Evolutionary conservation across 192 early-diverging fungal genomes (phyloP).

Genomic region (Dispira simplex): DNA sequence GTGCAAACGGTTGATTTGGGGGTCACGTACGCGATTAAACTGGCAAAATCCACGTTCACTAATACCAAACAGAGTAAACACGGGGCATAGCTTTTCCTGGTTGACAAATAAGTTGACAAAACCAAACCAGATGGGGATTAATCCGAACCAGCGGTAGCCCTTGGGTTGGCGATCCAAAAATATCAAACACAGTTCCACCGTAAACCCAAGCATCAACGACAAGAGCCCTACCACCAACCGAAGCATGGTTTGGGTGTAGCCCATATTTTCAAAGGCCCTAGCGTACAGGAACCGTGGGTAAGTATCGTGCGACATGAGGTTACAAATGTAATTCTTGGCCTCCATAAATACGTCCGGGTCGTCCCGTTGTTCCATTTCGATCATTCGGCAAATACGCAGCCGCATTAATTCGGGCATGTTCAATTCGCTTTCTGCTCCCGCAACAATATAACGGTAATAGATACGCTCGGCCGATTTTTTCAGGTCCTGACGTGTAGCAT

Average conservation of each 20-base stretch:
- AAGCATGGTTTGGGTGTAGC: constrained; percentile 24
- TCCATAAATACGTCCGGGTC: constrained; percentile 35
- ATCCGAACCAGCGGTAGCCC: constrained; percentile 33
- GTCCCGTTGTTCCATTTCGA: constrained; percentile 18
- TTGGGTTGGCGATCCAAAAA: constrained; percentile 30
- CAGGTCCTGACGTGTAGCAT: constrained; percentile 29
- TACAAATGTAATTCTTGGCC: constrained; percentile 34
- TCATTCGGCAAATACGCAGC: constrained; percentile 11
- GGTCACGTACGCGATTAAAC: constrained; percentile 7
- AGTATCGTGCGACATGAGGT: constrained; percentile 30
- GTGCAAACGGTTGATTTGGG: background rate
- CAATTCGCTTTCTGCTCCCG: constrained; percentile 31
- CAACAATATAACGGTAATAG: constrained; percentile 34
- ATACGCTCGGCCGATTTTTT: constrained; percentile 35
- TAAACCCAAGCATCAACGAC: constrained; percentile 32
- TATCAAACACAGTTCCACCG: constrained; percentile 31
- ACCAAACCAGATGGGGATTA: constrained; percentile 24
- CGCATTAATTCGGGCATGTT: constrained; percentile 24
- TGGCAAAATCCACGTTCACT: constrained; percentile 4
- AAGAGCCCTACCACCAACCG: constrained; percentile 29
- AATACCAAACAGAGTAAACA: background rate
- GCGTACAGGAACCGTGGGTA: constrained; percentile 38
- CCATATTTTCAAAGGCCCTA: constrained; percentile 39
- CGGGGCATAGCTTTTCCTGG: constrained; percentile 21
- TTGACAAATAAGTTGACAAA: constrained; percentile 22